Percentiles rank a stretch among this genome's conserved stretches.
These are phyloP conservation scores for Phytophthora aleatoria DNA, from an alignment of 352 stramenopile genomes.

Conservation along the genomic window DNA sequence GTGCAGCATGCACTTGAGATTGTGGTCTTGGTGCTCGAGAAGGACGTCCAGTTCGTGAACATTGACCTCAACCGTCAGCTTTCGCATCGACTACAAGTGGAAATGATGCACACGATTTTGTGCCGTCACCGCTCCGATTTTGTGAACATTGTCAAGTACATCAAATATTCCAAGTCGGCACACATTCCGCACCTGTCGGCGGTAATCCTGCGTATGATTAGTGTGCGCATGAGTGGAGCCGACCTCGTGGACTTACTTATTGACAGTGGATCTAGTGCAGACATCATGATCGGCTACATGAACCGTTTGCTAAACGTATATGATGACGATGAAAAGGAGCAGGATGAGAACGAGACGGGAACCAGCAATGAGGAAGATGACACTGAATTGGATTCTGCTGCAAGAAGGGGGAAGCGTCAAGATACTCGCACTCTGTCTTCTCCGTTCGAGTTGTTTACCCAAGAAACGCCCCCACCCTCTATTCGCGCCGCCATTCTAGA, in stretches of 20 bases:
- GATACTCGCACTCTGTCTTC: constrained; percentile 53
- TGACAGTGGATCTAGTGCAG: constrained; percentile 64
- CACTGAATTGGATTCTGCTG: constrained; percentile 23
- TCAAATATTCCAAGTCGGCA: constrained; percentile 81
- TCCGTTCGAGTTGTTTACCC: constrained; percentile 51
- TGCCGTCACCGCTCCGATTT: constrained; percentile 73
- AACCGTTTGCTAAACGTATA: constrained; percentile 77
- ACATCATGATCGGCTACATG: constrained; percentile 82
- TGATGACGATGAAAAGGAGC: constrained; percentile 50
- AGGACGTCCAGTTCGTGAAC: constrained; percentile 73
- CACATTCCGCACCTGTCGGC: constrained; percentile 76
- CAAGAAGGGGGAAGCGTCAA: constrained; percentile 47
- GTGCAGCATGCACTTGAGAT: constrained; percentile 83
- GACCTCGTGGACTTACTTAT: constrained; percentile 72
- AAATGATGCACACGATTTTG: constrained; percentile 81
- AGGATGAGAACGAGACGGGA: constrained; percentile 25
- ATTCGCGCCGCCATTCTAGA: constrained; percentile 77
- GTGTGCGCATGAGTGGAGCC: constrained; percentile 58
- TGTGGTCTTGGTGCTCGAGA: constrained; percentile 72
- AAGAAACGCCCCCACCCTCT: constrained; percentile 43
- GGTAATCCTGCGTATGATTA: constrained; percentile 73
- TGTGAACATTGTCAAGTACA: constrained; percentile 83
- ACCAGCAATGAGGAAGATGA: constrained; percentile 31
- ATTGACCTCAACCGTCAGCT: constrained; percentile 58
- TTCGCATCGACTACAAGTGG: constrained; percentile 67